These are phyloP conservation scores for Acmispon strigosus DNA, from an alignment of 306 rosid species.

Conservation along the genomic window DNA sequence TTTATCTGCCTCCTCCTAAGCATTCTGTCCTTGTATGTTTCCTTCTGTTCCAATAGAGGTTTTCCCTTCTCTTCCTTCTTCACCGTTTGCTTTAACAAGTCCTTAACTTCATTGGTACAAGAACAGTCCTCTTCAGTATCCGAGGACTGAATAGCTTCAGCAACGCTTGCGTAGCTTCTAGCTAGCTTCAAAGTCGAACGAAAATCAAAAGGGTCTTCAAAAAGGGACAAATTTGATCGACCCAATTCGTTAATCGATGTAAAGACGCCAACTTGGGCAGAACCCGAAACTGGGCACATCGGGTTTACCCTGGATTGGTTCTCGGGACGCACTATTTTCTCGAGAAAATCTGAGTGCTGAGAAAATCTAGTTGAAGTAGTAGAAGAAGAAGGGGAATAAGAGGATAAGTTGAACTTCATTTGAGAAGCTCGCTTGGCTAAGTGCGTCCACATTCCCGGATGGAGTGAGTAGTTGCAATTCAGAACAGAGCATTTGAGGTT, in stretches of 20 bases:
- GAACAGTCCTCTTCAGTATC: slow-evolving; percentile 56
- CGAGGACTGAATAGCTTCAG: slow-evolving; percentile 52
- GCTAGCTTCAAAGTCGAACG: not conserved
- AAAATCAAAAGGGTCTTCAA: slow-evolving; percentile 5
- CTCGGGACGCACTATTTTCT: slow-evolving; percentile 4
- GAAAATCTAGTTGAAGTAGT: slow-evolving; percentile 5
- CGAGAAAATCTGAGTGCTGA: slow-evolving; percentile 7
- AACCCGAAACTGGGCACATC: not conserved
- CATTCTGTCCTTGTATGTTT: slow-evolving; percentile 24
- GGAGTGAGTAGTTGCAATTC: not conserved
- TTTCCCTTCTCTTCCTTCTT: slow-evolving; percentile 29
- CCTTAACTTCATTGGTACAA: slow-evolving; percentile 49
- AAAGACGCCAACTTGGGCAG: not conserved
- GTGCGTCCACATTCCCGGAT: slow-evolving; percentile 50
- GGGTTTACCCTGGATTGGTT: not conserved
- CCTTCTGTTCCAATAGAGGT: slow-evolving; percentile 29
- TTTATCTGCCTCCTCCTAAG: slow-evolving; percentile 65
- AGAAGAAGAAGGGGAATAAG: not conserved
- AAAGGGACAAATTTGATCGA: slow-evolving; percentile 19
- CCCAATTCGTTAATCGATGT: slow-evolving; percentile 17
- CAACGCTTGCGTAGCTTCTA: slow-evolving; percentile 45
- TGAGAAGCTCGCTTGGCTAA: slow-evolving; percentile 42
- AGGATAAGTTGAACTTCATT: slow-evolving; percentile 20
- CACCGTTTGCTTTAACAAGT: slow-evolving; percentile 22
- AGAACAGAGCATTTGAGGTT: not conserved